These are phyloP conservation scores for Geotrichum aggregatum DNA, from an alignment of 1,139 yeast genomes.

Conservation along the genomic window DNA sequence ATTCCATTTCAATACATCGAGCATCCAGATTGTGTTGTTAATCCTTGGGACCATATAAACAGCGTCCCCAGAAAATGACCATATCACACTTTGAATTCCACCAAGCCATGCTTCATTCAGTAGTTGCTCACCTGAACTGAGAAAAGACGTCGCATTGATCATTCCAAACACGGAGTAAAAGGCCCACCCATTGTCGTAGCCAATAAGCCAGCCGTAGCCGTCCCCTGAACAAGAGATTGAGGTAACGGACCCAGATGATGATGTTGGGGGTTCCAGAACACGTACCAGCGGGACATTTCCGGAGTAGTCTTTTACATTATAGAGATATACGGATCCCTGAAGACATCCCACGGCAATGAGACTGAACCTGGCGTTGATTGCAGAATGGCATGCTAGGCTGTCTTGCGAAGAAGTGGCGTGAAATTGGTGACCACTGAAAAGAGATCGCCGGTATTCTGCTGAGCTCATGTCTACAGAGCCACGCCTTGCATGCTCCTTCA, in stretches of 20 bases:
- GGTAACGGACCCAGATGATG: constrained; percentile 34
- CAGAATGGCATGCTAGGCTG: constrained; percentile 30
- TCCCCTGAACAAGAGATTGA: constrained; percentile 38
- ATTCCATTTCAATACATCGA: constrained; percentile 36
- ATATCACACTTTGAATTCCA: constrained; percentile 33
- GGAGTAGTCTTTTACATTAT: constrained; percentile 37
- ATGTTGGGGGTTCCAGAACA: constrained; percentile 33
- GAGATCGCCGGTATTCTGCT: constrained; percentile 3
- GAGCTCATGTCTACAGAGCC: constrained; percentile 19
- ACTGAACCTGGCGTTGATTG: constrained; percentile 40
- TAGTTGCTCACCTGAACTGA: constrained; percentile 30
- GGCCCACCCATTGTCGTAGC: constrained; percentile 40
- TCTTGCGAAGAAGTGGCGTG: constrained; percentile 25
- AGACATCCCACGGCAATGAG: constrained; percentile 37
- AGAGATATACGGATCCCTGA: constrained; percentile 35
- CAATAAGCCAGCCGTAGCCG: constrained; percentile 38
- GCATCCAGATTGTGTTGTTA: constrained; percentile 27
- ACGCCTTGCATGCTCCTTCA: constrained; percentile 24
- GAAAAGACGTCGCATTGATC: constrained; percentile 35
- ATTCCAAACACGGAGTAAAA: constrained; percentile 40
- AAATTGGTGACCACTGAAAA: constrained; percentile 27
- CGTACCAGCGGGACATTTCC: constrained; percentile 34
- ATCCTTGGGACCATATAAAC: constrained; percentile 30
- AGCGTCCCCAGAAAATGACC: constrained; percentile 37
- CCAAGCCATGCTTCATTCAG: constrained; percentile 35